Percentiles rank a stretch among this genome's conserved stretches.
phyloP scores from a whole-genome alignment of 2,329 filamentous ascomycete genomes.

The Colletotrichum liriopes region DNA sequence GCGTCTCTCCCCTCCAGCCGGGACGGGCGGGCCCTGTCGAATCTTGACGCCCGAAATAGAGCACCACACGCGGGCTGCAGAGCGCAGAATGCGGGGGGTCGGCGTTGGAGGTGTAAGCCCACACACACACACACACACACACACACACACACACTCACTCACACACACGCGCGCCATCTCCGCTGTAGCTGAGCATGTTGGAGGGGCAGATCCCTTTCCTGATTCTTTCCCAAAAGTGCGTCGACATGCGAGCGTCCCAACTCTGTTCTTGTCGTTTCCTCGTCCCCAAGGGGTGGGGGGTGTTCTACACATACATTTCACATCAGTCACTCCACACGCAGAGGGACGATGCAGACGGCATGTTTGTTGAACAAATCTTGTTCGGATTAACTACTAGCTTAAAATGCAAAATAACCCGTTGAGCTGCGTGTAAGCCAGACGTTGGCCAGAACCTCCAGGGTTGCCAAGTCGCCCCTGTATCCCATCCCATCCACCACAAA shows the following conservation, averaged over 20 bases:
- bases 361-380: constrained; percentile 45
- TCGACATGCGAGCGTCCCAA: constrained; percentile 23
- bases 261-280: not conserved
- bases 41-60: not conserved
- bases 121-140: no score
- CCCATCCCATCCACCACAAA: constrained; percentile 44
- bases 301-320: not conserved
- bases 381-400: constrained; percentile 62
- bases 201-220: constrained; percentile 14
- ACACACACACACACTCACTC: not conserved
- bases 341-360: not conserved
- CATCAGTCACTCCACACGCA: not conserved
- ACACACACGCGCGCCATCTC: not conserved
- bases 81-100: not conserved
- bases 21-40: constrained; percentile 1
- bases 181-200: not conserved
- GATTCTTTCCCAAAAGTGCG: constrained; percentile 14
- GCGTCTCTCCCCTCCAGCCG: not conserved
- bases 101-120: not conserved
- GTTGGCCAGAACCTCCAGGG: constrained; percentile 51
- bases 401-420: constrained; percentile 51
- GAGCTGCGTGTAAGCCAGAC: constrained; percentile 55
- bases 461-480: constrained; percentile 35
- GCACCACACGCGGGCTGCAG: not conserved
- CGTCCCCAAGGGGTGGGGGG: not conserved